phyloP scores from a whole-genome alignment of 805 yeast genomes.

The Wickerhamomyces sydowiorum region DNA sequence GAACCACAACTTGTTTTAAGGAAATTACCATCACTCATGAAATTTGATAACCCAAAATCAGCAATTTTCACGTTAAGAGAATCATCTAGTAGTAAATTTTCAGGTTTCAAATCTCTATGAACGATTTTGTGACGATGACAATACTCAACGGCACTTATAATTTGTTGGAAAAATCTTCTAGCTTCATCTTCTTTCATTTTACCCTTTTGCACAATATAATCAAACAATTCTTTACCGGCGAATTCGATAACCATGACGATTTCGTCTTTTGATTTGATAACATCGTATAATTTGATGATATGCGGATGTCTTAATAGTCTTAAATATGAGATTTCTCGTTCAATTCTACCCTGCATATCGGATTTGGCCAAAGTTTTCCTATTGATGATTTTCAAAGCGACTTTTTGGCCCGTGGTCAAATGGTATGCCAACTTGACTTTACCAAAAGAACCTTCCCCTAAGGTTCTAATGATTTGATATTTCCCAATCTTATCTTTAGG shows the following conservation, averaged over 20 bases:
- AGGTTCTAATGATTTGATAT: constrained; percentile 85
- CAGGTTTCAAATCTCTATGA: constrained; percentile 95
- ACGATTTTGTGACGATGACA: constrained; percentile 96
- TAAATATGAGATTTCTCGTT: constrained; percentile 87
- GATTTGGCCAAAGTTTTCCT: constrained; percentile 87
- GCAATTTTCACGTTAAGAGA: constrained; percentile 91
- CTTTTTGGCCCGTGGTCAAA: constrained; percentile 84
- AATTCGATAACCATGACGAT: constrained; percentile 96
- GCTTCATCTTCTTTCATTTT: constrained; percentile 91
- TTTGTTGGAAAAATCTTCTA: constrained; percentile 90
- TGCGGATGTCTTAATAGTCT: constrained; percentile 91
- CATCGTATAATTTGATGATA: constrained; percentile 92
- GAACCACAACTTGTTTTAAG: constrained; percentile 93
- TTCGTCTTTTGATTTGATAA: constrained; percentile 90
- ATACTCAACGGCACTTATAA: constrained; percentile 92
- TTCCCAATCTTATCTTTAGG: constrained; percentile 67
- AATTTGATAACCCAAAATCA: constrained; percentile 90
- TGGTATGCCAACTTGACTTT: constrained; percentile 91
- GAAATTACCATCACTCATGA: constrained; percentile 97
- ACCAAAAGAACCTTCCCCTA: constrained; percentile 97
- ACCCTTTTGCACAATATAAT: constrained; percentile 91
- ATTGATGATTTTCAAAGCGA: constrained; percentile 89
- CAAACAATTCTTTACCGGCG: constrained; percentile 95
- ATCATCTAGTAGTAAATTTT: constrained; percentile 84
- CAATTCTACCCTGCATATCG: constrained; percentile 96